Evolutionary conservation across 306 rosid species (phyloP).

Genomic region (Trifolium fragiferum): DNA sequence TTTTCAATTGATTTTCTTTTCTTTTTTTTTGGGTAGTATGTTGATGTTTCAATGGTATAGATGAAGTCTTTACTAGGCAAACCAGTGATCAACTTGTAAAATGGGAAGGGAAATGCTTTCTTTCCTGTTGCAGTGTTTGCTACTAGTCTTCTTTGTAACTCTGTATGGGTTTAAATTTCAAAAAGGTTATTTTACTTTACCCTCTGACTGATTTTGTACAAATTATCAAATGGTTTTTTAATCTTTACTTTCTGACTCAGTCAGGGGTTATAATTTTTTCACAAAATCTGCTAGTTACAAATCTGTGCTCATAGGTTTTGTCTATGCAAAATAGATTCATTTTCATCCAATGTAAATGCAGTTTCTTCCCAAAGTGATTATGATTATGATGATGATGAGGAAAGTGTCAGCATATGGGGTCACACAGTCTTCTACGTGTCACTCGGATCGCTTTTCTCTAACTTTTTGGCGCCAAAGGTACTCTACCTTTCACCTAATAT

Average conservation of each 20-base stretch:
- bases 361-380: conserved; percentile 8
- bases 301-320: conserved; percentile 19
- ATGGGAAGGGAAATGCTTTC: conserved; percentile 49
- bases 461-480: no score
- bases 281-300: conserved; percentile 31
- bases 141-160: conserved; percentile 54
- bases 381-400: conserved; percentile 29
- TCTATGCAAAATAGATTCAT: conserved; percentile 19
- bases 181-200: conserved; percentile 40
- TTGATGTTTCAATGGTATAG: conserved; percentile 46
- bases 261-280: conserved; percentile 19
- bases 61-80: conserved; percentile 53
- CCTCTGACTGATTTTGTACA: conserved; percentile 40
- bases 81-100: conserved; percentile 50
- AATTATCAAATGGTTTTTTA: conserved; percentile 40
- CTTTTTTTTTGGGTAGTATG: conserved; percentile 6
- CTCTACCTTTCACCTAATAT: no score
- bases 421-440: conserved; percentile 41
- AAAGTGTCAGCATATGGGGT: conserved; percentile 20
- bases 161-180: conserved; percentile 52
- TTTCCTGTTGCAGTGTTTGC: conserved; percentile 32
- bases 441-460: no score
- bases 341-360: conserved; percentile 11
- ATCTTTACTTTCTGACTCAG: conserved; percentile 31
- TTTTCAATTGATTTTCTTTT: conserved; percentile 36